phyloP scores from a whole-genome alignment of 345 rosid species.

The Hibiscus mutabilis region DNA sequence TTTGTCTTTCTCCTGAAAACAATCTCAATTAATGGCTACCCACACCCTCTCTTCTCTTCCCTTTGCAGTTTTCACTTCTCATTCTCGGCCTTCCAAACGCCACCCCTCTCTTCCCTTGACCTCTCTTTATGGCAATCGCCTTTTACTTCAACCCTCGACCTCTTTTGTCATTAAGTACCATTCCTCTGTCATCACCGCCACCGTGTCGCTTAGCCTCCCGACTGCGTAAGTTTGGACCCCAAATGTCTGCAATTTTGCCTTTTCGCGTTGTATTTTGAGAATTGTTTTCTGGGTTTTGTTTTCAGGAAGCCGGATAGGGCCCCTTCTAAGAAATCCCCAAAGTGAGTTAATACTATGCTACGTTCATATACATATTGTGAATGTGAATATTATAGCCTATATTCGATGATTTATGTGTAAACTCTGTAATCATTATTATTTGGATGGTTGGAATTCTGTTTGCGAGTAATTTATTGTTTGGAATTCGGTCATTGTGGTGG shows the following conservation, averaged over 20 bases:
- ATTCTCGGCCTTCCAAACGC: slow-evolving; percentile 14
- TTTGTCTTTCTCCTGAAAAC: background rate
- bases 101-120: slow-evolving; percentile 21
- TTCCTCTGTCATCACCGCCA: slow-evolving; percentile 30
- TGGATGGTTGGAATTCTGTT: background rate
- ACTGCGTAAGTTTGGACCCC: slow-evolving; percentile 35
- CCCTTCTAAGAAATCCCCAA: slow-evolving; percentile 46
- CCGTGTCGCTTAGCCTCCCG: slow-evolving; percentile 58
- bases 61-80: slow-evolving; percentile 28
- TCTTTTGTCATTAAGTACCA: slow-evolving; percentile 24
- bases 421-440: background rate
- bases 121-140: slow-evolving; percentile 44
- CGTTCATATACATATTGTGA: background rate
- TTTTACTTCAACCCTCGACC: slow-evolving; percentile 23
- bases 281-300: background rate
- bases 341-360: slow-evolving; percentile 36
- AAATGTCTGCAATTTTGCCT: background rate
- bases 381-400: background rate
- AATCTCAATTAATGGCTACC: slow-evolving; percentile 36
- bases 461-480: background rate
- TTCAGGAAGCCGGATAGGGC: slow-evolving; percentile 53
- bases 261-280: background rate
- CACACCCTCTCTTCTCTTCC: slow-evolving; percentile 40
- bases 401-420: background rate
- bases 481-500: slow-evolving; percentile 9